phyloP scores from a whole-genome alignment of 345 rosid species.

The Diplotaxis tenuifolia region DNA sequence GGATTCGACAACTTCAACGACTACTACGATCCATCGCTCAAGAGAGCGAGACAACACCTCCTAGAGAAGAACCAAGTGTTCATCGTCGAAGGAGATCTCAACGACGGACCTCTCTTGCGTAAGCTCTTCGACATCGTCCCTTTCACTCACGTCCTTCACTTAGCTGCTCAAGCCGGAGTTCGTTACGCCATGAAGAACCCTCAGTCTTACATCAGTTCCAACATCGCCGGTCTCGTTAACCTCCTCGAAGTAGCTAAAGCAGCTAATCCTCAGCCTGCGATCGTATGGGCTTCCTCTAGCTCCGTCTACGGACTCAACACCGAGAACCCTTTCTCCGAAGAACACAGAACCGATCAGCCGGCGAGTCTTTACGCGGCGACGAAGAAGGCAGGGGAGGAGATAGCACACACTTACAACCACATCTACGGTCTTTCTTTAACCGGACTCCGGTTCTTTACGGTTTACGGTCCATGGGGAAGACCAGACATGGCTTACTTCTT shows the following conservation, averaged over 20 bases:
- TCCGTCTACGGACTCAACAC: constrained; percentile 91
- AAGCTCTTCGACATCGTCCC: constrained; percentile 80
- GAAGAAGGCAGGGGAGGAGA: constrained; percentile 81
- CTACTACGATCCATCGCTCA: constrained; percentile 75
- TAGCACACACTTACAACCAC: constrained; percentile 84
- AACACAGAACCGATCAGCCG: constrained; percentile 71
- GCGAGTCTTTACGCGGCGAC: constrained; percentile 91
- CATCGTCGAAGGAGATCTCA: constrained; percentile 75
- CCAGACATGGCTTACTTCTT: constrained; percentile 96
- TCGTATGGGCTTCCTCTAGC: constrained; percentile 88
- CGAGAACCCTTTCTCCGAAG: constrained; percentile 75
- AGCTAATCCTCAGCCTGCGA: constrained; percentile 73
- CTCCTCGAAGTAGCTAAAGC: constrained; percentile 69
- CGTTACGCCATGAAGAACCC: constrained; percentile 94
- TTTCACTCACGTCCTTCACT: constrained; percentile 80
- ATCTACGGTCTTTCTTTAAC: constrained; percentile 81
- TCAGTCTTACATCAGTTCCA: constrained; percentile 70
- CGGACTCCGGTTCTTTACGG: constrained; percentile 74
- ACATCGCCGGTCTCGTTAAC: constrained; percentile 76
- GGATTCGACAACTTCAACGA: constrained; percentile 77
- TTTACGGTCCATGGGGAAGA: constrained; percentile 90
- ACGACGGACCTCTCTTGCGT: constrained; percentile 54
- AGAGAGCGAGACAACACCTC: constrained; percentile 59
- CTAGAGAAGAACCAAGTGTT: constrained; percentile 57
- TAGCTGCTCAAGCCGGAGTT: constrained; percentile 91